phyloP scores from a whole-genome alignment of 192 early-diverging fungal genomes.

The Linnemannia exigua region DNA sequence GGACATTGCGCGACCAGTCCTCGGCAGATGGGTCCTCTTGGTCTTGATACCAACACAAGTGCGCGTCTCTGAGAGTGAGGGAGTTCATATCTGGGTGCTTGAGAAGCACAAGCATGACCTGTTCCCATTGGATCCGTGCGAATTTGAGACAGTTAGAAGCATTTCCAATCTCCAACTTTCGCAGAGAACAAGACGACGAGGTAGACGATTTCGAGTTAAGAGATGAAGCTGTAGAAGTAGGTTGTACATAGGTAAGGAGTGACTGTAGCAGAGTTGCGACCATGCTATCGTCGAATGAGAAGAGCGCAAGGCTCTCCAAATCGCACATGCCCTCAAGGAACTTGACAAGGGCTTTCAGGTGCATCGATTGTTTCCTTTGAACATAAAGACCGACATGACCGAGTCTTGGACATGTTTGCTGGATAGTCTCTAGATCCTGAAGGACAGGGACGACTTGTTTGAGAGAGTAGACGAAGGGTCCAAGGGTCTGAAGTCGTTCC shows the following conservation, averaged over 20 bases:
- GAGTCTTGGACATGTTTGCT: slow-evolving; percentile 20
- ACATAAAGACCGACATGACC: slow-evolving; percentile 15
- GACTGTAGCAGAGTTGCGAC: slow-evolving; percentile 1
- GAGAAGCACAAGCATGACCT: slow-evolving; percentile 6
- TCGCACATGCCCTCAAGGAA: slow-evolving; percentile 17
- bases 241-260: slow-evolving; percentile 8
- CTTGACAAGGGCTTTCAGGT: slow-evolving; percentile 1
- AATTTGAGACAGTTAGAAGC: neutral
- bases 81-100: slow-evolving; percentile 7
- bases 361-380: neutral
- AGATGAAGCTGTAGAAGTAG: neutral
- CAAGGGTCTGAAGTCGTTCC: slow-evolving; percentile 25
- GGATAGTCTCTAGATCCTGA: slow-evolving; percentile 13
- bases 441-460: slow-evolving; percentile 21
- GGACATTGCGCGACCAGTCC: slow-evolving; percentile 1
- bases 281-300: slow-evolving; percentile 8
- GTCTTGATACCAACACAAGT: neutral
- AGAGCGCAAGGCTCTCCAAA: slow-evolving; percentile 21
- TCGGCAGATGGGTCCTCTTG: neutral
- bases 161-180: slow-evolving; percentile 14
- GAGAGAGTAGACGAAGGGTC: slow-evolving; percentile 23
- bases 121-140: slow-evolving; percentile 15
- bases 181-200: neutral
- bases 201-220: neutral
- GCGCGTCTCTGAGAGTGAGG: neutral